Conservation (phyloP, 805 yeast species). For the Barnettozyma californica region DNA sequence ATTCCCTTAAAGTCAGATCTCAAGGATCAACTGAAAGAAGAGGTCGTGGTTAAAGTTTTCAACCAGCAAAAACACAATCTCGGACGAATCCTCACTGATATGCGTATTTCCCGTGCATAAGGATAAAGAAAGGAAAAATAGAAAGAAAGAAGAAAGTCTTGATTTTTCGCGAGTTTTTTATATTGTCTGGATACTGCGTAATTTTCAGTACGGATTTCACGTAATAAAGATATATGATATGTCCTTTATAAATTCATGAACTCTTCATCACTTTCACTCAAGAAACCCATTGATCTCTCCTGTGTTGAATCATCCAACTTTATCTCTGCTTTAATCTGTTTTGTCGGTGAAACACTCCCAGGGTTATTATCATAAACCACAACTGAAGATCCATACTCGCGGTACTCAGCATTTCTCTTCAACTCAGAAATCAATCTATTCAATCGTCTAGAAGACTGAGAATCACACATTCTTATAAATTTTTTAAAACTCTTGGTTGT, state of each 20-base stretch:
- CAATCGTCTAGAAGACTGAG: slow-evolving; percentile 10
- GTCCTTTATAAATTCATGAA: not conserved
- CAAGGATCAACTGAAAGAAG: slow-evolving; percentile 65
- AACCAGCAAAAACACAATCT: slow-evolving; percentile 99
- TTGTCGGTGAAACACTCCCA: not conserved
- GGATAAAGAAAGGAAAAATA: slow-evolving; percentile 51
- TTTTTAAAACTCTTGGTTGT: slow-evolving; percentile 13
- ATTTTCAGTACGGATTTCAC: not conserved
- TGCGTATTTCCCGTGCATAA: slow-evolving; percentile 99
- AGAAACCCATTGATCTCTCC: not conserved
- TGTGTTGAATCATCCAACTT: not conserved
- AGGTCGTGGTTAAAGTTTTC: slow-evolving; percentile 98
- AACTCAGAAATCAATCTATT: slow-evolving; percentile 8
- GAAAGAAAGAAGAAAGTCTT: not conserved
- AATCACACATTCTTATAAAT: slow-evolving; percentile 6
- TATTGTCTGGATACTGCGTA: not conserved
- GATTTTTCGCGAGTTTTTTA: not conserved
- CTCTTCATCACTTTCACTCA: slow-evolving; percentile 11
- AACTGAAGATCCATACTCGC: not conserved
- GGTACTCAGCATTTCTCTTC: not conserved
- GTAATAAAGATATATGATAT: no score
- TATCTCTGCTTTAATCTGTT: not conserved
- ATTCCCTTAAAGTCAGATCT: slow-evolving; percentile 32
- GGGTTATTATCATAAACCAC: not conserved
- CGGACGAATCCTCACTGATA: slow-evolving; percentile 99